Evolutionary conservation across 345 rosid species (phyloP).

Genomic region (Leavenworthia alabamica): DNA sequence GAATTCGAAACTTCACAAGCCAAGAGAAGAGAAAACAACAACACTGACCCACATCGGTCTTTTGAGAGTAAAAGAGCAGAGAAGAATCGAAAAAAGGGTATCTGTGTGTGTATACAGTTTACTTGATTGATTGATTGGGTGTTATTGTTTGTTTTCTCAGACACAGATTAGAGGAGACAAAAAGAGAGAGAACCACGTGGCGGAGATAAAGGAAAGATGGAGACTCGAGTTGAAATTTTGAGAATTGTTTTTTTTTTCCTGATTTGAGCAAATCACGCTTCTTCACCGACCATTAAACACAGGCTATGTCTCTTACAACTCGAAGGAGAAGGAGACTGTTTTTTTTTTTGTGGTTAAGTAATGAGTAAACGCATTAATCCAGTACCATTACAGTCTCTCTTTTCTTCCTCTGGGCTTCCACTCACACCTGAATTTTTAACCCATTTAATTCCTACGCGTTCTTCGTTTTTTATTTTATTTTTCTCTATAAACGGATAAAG

Average conservation of each 20-base stretch:
- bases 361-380: not conserved
- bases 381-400: not conserved
- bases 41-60: conserved; percentile 2
- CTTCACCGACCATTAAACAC: conserved; percentile 22
- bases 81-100: not conserved
- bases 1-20: not conserved
- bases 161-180: not conserved
- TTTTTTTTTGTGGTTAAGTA: not conserved
- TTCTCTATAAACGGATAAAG: not conserved
- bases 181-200: conserved; percentile 25
- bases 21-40: not conserved
- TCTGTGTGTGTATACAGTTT: not conserved
- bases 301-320: conserved; percentile 1
- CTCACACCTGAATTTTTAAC: conserved; percentile 5
- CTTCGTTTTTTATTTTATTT: not conserved
- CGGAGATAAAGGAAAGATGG: conserved; percentile 26
- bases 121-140: not conserved
- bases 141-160: not conserved
- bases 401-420: not conserved
- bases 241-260: not conserved
- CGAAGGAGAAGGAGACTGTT: not conserved
- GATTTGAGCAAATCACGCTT: conserved; percentile 31
- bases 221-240: conserved; percentile 5
- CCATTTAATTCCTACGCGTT: not conserved
- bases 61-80: not conserved